These are phyloP conservation scores for Talinum fruticosum DNA, from an alignment of 148 eudicot genomes.

Conservation along the genomic window DNA sequence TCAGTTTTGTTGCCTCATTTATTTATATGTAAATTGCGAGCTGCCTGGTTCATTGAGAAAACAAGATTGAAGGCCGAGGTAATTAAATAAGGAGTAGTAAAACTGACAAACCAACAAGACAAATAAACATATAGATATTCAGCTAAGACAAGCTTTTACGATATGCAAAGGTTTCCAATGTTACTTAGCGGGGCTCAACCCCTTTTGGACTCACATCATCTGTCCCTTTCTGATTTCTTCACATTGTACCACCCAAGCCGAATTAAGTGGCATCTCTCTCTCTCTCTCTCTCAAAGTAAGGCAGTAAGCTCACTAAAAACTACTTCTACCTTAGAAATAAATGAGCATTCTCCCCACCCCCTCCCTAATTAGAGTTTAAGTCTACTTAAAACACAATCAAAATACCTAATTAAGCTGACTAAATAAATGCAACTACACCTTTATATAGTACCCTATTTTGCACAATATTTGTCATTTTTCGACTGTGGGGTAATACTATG, in stretches of 20 bases:
- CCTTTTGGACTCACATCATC: conserved; percentile 24
- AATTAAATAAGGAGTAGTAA: not conserved
- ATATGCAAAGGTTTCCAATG: conserved; percentile 29
- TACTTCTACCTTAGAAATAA: no score
- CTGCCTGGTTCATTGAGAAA: not conserved
- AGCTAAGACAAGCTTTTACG: not conserved
- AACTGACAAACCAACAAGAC: conserved; percentile 30
- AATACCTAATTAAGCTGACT: no score
- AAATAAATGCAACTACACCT: no score
- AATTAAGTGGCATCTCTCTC: not conserved
- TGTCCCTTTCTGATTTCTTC: conserved; percentile 22
- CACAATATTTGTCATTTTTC: no score
- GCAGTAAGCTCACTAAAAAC: no score
- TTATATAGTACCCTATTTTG: no score
- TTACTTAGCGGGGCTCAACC: conserved; percentile 35
- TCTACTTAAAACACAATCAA: no score
- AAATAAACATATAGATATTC: conserved; percentile 10
- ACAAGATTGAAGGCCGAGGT: not conserved
- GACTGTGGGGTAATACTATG: no score
- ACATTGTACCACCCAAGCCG: not conserved
- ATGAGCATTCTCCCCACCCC: no score
- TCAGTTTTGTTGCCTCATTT: conserved; percentile 9
- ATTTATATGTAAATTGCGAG: no score
- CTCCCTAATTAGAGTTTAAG: no score
- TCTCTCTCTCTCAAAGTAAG: not conserved